Evolutionary conservation across 352 stramenopile species (phyloP).

Genomic region (Pythium chondricola): DNA sequence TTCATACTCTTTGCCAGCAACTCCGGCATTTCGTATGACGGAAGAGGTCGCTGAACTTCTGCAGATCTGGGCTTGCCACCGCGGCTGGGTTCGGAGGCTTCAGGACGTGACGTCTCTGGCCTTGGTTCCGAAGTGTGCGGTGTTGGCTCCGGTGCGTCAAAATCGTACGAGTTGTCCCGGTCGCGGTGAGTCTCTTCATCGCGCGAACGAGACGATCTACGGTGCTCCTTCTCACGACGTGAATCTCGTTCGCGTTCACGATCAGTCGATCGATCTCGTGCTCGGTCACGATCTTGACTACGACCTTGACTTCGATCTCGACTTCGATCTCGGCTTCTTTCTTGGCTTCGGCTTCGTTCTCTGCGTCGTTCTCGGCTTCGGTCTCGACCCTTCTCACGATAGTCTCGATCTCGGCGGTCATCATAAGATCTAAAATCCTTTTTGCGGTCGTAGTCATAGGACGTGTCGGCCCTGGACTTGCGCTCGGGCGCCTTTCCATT

Average conservation of each 20-base stretch:
- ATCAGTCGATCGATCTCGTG: neutral
- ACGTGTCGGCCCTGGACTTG: neutral
- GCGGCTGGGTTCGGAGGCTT: neutral
- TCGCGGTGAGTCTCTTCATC: constrained; percentile 1
- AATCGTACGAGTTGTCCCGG: no score
- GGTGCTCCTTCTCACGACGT: neutral
- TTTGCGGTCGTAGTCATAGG: neutral
- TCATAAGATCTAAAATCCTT: neutral
- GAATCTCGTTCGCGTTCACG: neutral
- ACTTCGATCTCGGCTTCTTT: neutral
- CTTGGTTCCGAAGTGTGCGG: neutral
- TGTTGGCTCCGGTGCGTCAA: no score
- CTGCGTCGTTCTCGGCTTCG: neutral
- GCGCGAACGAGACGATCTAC: neutral
- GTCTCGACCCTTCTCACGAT: neutral
- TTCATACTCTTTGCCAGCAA: neutral
- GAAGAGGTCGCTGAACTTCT: constrained; percentile 1
- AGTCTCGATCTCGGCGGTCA: neutral
- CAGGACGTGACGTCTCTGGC: neutral
- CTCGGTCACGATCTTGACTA: neutral
- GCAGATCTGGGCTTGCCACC: neutral
- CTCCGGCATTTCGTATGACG: constrained; percentile 4
- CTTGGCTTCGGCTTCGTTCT: neutral
- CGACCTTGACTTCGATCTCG: neutral
- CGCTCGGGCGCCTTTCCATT: neutral